Conservation (phyloP, 192 early-diverging fungal species). For the Thamnidium elegans region DNA sequence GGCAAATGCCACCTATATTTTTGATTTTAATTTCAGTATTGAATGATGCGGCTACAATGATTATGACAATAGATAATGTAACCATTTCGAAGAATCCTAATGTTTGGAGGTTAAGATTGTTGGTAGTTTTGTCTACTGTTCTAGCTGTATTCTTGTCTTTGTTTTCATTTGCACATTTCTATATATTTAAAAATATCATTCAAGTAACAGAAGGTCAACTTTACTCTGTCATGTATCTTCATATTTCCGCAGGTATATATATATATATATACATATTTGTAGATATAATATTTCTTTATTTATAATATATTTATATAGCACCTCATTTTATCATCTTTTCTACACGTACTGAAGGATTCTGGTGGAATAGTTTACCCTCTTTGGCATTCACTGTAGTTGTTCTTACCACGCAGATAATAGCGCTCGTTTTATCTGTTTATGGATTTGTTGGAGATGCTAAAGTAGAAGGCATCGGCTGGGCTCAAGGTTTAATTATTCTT, state of each 20-base stretch:
- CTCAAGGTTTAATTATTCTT: conserved; percentile 49
- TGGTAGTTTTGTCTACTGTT: conserved; percentile 62
- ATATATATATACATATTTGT: not conserved
- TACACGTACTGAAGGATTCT: conserved; percentile 60
- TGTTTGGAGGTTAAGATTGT: conserved; percentile 71
- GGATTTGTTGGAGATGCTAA: conserved; percentile 37
- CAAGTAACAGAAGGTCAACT: conserved; percentile 31
- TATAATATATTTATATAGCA: conserved; percentile 20
- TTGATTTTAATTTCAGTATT: conserved; percentile 70
- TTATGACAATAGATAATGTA: conserved; percentile 76
- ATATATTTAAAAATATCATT: conserved; percentile 45
- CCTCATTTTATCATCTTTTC: conserved; percentile 80
- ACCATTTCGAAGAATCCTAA: conserved; percentile 61
- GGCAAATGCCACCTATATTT: conserved; percentile 61
- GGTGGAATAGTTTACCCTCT: conserved; percentile 59
- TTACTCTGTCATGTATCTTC: conserved; percentile 71
- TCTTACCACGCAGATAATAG: conserved; percentile 68
- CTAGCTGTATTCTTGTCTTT: conserved; percentile 54
- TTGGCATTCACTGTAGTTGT: conserved; percentile 58
- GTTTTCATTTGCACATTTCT: conserved; percentile 69
- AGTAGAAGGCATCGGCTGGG: conserved; percentile 43
- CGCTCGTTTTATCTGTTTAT: conserved; percentile 53
- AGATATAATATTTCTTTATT: not conserved
- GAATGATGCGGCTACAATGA: conserved; percentile 66
- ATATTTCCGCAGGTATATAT: conserved; percentile 59